phyloP scores from a whole-genome alignment of 2,329 filamentous ascomycete genomes.

The Metarhizium brunneum region DNA sequence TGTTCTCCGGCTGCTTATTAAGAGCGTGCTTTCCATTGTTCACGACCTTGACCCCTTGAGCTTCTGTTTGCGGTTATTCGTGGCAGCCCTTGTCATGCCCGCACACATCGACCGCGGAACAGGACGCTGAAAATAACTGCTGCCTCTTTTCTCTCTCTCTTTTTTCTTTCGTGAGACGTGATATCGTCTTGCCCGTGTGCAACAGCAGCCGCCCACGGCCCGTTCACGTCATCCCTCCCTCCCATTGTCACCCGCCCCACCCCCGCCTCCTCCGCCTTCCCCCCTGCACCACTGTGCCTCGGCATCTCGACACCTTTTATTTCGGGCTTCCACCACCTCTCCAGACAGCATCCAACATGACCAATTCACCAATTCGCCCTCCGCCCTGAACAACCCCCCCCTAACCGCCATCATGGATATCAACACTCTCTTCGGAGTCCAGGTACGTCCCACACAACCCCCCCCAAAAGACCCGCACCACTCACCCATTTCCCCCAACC shows the following conservation, averaged over 20 bases:
- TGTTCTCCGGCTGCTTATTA: no score
- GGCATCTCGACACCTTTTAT: background rate
- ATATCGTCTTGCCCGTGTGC: no score
- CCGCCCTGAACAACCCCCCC: background rate
- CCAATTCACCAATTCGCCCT: background rate
- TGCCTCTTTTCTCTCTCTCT: no score
- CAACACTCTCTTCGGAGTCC: conserved; percentile 46
- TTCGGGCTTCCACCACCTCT: background rate
- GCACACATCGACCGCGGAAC: no score
- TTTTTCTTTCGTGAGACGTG: no score
- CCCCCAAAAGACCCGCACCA: background rate
- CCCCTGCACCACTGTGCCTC: background rate
- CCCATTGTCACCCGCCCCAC: background rate
- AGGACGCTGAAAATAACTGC: no score
- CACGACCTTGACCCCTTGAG: no score
- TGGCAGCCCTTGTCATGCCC: no score
- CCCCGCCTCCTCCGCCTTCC: no score
- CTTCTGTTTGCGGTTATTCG: no score
- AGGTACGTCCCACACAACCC: conserved; percentile 29
- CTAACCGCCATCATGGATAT: conserved; percentile 37
- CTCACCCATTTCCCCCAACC: conserved; percentile 6
- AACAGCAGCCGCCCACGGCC: no score
- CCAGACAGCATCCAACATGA: background rate
- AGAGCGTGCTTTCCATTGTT: no score
- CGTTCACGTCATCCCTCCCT: background rate